Percentiles rank a stretch among this genome's conserved stretches.
These are phyloP conservation scores for Bipolaris cookei DNA, from an alignment of 2,329 filamentous ascomycete species.

Conservation along the genomic window DNA sequence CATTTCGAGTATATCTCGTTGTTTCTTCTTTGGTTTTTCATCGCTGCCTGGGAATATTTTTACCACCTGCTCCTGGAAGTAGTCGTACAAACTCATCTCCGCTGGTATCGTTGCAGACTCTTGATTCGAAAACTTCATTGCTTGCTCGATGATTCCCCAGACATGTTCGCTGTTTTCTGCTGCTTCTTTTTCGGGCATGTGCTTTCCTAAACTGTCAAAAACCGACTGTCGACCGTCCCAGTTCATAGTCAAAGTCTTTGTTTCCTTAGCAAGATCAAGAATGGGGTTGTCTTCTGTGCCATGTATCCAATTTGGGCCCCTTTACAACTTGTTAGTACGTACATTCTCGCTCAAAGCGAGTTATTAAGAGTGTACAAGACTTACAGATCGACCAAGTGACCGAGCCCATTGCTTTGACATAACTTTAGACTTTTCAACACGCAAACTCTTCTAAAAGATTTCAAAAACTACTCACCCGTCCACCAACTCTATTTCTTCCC, in stretches of 20 bases:
- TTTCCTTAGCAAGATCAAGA: constrained; percentile 68
- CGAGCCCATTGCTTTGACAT: constrained; percentile 56
- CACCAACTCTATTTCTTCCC: constrained; percentile 70
- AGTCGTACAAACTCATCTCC: constrained; percentile 63
- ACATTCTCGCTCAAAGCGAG: neutral
- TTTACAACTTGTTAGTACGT: constrained; percentile 30
- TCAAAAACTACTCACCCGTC: constrained; percentile 57
- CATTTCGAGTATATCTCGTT: constrained; percentile 58
- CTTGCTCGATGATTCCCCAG: constrained; percentile 72
- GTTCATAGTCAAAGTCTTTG: constrained; percentile 60
- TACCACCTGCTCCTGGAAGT: constrained; percentile 59
- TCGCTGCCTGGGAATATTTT: constrained; percentile 48
- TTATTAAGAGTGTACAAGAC: constrained; percentile 31
- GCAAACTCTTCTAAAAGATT: neutral
- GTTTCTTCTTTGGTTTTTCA: constrained; percentile 54
- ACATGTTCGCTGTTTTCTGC: constrained; percentile 58
- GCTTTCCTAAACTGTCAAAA: constrained; percentile 63
- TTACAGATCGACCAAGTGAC: constrained; percentile 64
- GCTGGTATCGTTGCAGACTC: constrained; percentile 60
- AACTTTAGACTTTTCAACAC: constrained; percentile 46
- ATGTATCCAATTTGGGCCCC: constrained; percentile 82
- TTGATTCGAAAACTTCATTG: constrained; percentile 70
- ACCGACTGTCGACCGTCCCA: constrained; percentile 63
- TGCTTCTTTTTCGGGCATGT: constrained; percentile 54
- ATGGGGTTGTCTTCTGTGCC: constrained; percentile 75